Evolutionary conservation across 2,329 filamentous ascomycete genomes (phyloP), one percentile per base, ranked within the genome.

Genomic region (Venturia nashicola): DNA sequence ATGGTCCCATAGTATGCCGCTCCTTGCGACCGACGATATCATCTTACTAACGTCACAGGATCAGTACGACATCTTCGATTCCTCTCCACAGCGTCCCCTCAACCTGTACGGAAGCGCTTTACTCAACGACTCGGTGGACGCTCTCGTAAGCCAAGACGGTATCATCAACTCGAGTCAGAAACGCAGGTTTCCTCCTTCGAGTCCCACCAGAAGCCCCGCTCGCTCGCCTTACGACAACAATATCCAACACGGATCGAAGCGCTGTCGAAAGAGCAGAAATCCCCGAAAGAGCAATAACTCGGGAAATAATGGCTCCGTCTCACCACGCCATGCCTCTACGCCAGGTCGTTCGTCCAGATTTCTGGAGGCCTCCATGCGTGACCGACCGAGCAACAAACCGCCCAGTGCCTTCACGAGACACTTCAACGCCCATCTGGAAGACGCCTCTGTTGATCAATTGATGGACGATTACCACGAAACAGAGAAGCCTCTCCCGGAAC

Each of bases 331-430:
- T 44, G 54, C 34, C 36, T 36, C 51, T 8, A 40, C 42, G 3
- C 54, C 59, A 18, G 59, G 40, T 54, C 84, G 77, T 72, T 85
- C 76, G 79, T 95, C 82, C 70, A 87, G 76, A 63, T 88, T 88
- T 68, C 74, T 83, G 44, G 91, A 96, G 76, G 91, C 88, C 48
- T 93, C 88, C 70, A 93, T 96, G 89, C 90, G 87, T 71, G 90
- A 95, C 74, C 86, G 89, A 67, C 79, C 83, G 40, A 92, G 88
- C 70, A 82, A 84, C 65, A 83, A 80, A 65, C 90, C 90, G 36
- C 89, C 89, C 0, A 80, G 82, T 55, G 80, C 84, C 48, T 91
- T 89, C 73, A 79, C 88, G 51, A 84, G 76, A 39, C 67, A 72
- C 59, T 66, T 69, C 20, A 64, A 70, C 44, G 68, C 69, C 11